Evolutionary conservation across 2,329 filamentous ascomycete species (phyloP).

Genomic region (Alternaria alternata): DNA sequence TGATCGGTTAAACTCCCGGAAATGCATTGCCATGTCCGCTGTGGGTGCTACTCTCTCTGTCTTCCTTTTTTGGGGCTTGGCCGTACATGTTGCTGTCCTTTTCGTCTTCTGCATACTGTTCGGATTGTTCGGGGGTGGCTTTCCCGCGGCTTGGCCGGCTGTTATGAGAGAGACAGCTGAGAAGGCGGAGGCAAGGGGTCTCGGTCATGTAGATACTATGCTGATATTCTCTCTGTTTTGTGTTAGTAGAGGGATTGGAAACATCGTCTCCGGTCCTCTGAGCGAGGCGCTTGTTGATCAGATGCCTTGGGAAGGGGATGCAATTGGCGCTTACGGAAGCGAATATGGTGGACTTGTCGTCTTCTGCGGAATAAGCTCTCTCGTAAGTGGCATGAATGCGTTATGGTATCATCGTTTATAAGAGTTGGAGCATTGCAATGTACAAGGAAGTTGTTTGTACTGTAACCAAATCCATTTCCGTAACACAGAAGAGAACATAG

Average conservation of each 20-base stretch:
- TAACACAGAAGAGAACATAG: no score
- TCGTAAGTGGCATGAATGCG: not conserved
- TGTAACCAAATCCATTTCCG: not conserved
- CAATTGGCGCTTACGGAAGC: slow-evolving; percentile 2
- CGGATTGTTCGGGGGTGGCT: slow-evolving; percentile 43
- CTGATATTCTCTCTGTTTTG: not conserved
- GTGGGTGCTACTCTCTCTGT: slow-evolving; percentile 51
- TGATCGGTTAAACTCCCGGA: slow-evolving; percentile 46
- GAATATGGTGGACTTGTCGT: slow-evolving; percentile 4
- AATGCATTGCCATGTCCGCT: slow-evolving; percentile 53
- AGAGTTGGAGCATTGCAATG: no score
- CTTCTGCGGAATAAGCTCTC: not conserved
- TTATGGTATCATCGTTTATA: not conserved
- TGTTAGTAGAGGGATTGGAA: not conserved
- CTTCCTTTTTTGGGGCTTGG: slow-evolving; percentile 59
- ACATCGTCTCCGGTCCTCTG: slow-evolving; percentile 1
- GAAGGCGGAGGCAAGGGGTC: not conserved
- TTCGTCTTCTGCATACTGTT: slow-evolving; percentile 43
- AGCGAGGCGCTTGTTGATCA: slow-evolving; percentile 1
- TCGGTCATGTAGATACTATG: slow-evolving; percentile 4
- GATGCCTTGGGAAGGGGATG: not conserved
- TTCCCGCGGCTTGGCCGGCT: slow-evolving; percentile 31
- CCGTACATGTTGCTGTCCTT: slow-evolving; percentile 47
- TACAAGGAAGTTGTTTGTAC: not conserved
- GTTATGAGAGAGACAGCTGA: slow-evolving; percentile 22